Evolutionary conservation across 371 early-diverging fungal genomes (phyloP).

Genomic region (Rhizopus arrhizus): DNA sequence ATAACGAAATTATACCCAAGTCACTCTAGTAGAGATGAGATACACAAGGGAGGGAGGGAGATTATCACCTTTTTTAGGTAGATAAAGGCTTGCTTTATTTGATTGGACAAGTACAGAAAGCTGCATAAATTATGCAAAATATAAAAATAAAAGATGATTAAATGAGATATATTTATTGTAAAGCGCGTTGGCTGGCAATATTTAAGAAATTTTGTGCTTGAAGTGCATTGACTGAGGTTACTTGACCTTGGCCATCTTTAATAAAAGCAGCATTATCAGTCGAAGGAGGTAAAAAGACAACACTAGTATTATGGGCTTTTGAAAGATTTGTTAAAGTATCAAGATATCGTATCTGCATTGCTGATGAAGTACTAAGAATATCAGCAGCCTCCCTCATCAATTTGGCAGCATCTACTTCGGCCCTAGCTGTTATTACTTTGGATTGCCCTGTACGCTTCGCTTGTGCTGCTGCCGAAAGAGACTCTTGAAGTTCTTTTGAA

Average conservation of each 20-base stretch:
- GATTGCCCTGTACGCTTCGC: slow-evolving; percentile 86
- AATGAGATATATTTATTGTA: no score
- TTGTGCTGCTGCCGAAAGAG: slow-evolving; percentile 89
- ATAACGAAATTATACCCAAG: no score
- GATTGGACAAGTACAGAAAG: no score
- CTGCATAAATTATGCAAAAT: no score
- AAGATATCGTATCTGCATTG: slow-evolving; percentile 88
- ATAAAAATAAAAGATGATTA: no score
- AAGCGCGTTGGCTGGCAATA: background rate
- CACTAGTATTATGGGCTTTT: slow-evolving; percentile 56
- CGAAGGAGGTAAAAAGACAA: slow-evolving; percentile 72
- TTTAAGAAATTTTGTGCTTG: slow-evolving; percentile 14
- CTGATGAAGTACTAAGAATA: slow-evolving; percentile 70
- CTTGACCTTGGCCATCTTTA: background rate
- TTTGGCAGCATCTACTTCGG: slow-evolving; percentile 91
- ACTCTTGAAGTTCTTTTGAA: slow-evolving; percentile 77
- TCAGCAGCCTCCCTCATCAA: slow-evolving; percentile 92
- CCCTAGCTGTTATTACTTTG: slow-evolving; percentile 88
- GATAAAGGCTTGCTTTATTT: no score
- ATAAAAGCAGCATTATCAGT: background rate
- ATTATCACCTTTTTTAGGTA: no score
- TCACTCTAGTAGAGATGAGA: no score
- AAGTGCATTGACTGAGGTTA: background rate
- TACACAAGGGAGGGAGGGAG: no score
- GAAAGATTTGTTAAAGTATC: slow-evolving; percentile 82